Evolutionary conservation across 116 monocot genomes (phyloP).

Genomic region (Zostera marina): DNA sequence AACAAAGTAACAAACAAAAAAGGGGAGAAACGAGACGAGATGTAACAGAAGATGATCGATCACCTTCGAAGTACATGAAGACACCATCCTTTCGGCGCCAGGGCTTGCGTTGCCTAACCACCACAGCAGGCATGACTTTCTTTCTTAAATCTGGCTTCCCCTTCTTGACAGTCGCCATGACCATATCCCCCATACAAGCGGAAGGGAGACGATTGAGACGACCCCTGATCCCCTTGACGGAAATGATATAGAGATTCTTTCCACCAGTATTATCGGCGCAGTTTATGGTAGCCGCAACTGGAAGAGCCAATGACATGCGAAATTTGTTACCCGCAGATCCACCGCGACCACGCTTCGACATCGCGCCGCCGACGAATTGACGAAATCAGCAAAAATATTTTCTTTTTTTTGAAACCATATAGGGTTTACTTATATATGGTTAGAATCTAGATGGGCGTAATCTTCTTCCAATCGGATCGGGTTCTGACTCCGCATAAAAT

Average conservation of each 20-base stretch:
- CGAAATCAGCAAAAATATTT: no score
- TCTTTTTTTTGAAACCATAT: no score
- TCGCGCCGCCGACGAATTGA: no score
- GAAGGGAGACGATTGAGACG: conserved; percentile 27
- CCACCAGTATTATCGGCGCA: conserved; percentile 22
- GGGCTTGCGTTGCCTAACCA: conserved; percentile 22
- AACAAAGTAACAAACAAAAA: background rate
- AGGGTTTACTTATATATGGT: no score
- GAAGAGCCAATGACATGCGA: conserved; percentile 20
- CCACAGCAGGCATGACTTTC: conserved; percentile 29
- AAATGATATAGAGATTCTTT: conserved; percentile 22
- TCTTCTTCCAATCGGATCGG: no score
- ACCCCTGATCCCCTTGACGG: conserved; percentile 19
- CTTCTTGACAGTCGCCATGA: conserved; percentile 27
- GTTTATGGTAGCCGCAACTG: conserved; percentile 22
- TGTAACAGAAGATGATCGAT: no score
- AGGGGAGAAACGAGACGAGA: background rate
- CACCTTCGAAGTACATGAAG: conserved; percentile 27
- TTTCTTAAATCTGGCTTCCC: conserved; percentile 16
- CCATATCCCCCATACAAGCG: conserved; percentile 24
- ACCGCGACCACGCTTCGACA: conserved; percentile 12
- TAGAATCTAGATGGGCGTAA: no score
- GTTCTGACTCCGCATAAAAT: no score
- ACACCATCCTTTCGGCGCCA: conserved; percentile 32
- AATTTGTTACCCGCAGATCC: conserved; percentile 27